Conservation (phyloP, 2,329 filamentous ascomycete genomes). For the Eutypa lata region DNA sequence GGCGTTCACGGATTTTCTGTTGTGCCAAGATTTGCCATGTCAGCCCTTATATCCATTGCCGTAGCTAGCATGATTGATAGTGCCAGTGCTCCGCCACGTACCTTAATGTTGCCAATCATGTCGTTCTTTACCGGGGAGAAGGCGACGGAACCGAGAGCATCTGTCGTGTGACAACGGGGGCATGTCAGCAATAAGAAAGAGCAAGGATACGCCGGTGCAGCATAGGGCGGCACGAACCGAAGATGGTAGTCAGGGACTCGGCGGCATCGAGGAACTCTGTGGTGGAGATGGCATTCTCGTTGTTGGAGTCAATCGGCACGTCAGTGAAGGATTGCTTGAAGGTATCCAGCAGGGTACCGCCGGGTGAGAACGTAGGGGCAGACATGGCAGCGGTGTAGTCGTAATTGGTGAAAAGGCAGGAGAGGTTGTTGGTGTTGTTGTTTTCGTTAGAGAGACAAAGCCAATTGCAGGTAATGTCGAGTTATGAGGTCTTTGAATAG, state of each 20-base stretch:
- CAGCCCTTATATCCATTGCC: conserved; percentile 7
- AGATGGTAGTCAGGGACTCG: conserved; percentile 81
- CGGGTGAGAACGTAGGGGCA: conserved; percentile 51
- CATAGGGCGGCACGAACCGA: conserved; percentile 56
- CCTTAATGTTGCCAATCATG: conserved; percentile 88
- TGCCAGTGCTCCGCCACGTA: conserved; percentile 34
- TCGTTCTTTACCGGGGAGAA: conserved; percentile 91
- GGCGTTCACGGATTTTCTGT: conserved; percentile 86
- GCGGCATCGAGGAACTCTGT: conserved; percentile 87
- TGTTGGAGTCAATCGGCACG: conserved; percentile 71
- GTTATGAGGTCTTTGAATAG: not conserved
- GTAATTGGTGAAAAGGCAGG: conserved; percentile 2
- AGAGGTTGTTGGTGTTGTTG: not conserved
- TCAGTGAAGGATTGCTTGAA: conserved; percentile 80
- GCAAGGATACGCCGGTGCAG: not conserved
- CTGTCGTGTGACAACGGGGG: conserved; percentile 31
- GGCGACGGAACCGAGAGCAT: conserved; percentile 65
- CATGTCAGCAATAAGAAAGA: conserved; percentile 1
- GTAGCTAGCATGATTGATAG: too few species aligned
- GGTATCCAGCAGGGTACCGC: conserved; percentile 80
- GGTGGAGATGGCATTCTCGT: conserved; percentile 76
- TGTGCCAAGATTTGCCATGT: conserved; percentile 3
- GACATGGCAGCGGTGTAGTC: conserved; percentile 44
- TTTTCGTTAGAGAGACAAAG: not conserved
- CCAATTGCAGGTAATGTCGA: not conserved